Base-by-base conservation (phyloP, 2,329 filamentous ascomycete species). In the Chaetomium sp. region DNA sequence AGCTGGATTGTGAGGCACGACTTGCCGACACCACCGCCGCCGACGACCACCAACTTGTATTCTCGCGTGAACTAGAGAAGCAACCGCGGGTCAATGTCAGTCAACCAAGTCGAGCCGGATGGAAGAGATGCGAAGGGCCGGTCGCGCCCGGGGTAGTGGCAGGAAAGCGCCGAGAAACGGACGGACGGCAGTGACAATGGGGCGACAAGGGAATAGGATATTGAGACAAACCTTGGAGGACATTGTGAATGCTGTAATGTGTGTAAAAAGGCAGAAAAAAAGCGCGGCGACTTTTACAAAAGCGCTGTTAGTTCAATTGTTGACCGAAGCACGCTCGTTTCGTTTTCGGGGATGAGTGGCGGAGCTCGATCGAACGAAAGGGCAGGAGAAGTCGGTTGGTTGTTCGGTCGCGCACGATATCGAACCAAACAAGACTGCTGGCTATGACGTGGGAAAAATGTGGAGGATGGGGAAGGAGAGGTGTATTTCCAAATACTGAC, bases 1-100 rank as follows among this genome's bases (percentile, higher is more conserved):
- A 92, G 84, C 79, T 97, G 94, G 70, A 99, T 97, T 57, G 94
- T 97, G 79, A 99, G 83, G 77, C 94, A 97, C 60, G 92, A 97
- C 81, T 99, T 99, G 78, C 94, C 94, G 64, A 99, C 94, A 74
- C 94, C 94, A 81, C 94, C 94, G 68, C 95, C 94, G 67, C 94
- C 94, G 64, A 99, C 91, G 60, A 97, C 94, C 59, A 99, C 94
- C 76, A 96, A 77, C 77, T 95, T 95, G 76, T 96, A 95, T 77
- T 94, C 89, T 82, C 89, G 81, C 71, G 92, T 77, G 71, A 91
- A 92, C 87, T 92, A 68, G 35, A 38, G 42, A 45, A 36, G 37
- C 44, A 4, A 38, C 40, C 36, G 50, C 45, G 47, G 35, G 41
- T 52, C n/a, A 54, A 27, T 35, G 55, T 60, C 37, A 61, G 57